phyloP scores from a whole-genome alignment of 2,329 filamentous ascomycete genomes.

The Talaromyces sp. region DNA sequence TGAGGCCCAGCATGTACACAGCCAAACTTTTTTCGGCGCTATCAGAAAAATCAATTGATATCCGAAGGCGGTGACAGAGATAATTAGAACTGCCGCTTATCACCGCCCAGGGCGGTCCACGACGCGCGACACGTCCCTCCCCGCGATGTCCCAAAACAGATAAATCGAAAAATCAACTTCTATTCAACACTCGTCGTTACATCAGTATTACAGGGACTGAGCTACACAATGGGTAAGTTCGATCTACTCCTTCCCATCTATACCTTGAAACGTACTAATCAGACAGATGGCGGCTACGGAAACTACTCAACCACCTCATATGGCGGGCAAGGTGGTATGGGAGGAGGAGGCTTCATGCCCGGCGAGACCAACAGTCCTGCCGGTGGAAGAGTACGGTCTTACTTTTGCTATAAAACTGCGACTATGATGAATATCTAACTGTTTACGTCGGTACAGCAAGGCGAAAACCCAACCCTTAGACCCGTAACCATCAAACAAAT shows the following conservation, averaged over 20 bases:
- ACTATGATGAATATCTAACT: not conserved
- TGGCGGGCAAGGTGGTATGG: slow-evolving; percentile 52
- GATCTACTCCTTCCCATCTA: not conserved
- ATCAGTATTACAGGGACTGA: not conserved
- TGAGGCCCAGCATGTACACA: not conserved
- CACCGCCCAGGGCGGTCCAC: slow-evolving; percentile 29
- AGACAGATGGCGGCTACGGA: slow-evolving; percentile 35
- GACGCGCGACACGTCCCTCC: slow-evolving; percentile 39
- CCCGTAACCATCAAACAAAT: slow-evolving; percentile 96
- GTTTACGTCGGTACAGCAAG: slow-evolving; percentile 56
- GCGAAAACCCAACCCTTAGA: slow-evolving; percentile 75
- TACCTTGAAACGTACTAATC: not conserved
- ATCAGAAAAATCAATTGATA: slow-evolving; percentile 24
- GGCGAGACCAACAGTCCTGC: slow-evolving; percentile 49
- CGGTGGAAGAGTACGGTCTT: slow-evolving; percentile 36
- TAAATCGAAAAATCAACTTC: slow-evolving; percentile 30
- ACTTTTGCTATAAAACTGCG: not conserved
- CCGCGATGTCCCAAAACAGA: slow-evolving; percentile 30
- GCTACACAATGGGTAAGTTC: slow-evolving; percentile 28
- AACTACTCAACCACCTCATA: slow-evolving; percentile 57
- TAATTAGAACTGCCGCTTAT: slow-evolving; percentile 11
- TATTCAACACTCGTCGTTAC: not conserved
- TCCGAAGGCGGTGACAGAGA: slow-evolving; percentile 30
- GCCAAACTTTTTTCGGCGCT: slow-evolving; percentile 17
- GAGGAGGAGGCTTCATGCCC: slow-evolving; percentile 59